Percentiles rank a stretch among this genome's conserved stretches.
These are phyloP conservation scores for Medakamo hakoo DNA, from an alignment of 139 green algal species.

Conservation along the genomic window DNA sequence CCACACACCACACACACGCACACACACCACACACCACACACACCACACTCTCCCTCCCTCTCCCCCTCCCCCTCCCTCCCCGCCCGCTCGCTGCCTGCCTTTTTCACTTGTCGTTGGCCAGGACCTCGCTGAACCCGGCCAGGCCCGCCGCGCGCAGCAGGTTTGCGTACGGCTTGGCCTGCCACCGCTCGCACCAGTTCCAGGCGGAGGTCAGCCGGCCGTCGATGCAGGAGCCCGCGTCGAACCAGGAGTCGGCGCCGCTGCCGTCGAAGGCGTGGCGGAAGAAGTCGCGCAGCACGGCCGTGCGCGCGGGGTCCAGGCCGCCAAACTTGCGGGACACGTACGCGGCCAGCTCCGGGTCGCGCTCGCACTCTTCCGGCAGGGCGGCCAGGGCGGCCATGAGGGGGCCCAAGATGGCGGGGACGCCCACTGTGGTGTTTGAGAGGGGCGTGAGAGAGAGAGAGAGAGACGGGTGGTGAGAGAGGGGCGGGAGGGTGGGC, in stretches of 20 bases:
- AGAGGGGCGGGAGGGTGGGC: no score
- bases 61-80: no score
- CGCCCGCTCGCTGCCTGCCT: no score
- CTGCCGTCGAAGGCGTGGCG: slow-evolving; percentile 81
- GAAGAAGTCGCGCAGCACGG: slow-evolving; percentile 84
- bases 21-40: no score
- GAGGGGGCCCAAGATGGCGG: slow-evolving; percentile 80
- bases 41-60: no score
- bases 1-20: no score
- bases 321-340: slow-evolving; percentile 36
- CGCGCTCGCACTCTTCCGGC: slow-evolving; percentile 41
- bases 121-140: no score
- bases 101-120: no score
- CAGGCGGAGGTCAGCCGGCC: slow-evolving; percentile 78
- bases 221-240: slow-evolving; percentile 82
- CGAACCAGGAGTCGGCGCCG: slow-evolving; percentile 83
- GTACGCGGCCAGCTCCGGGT: slow-evolving; percentile 26
- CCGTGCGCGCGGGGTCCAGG: slow-evolving; percentile 44
- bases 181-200: slow-evolving; percentile 61
- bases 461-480: no score
- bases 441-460: neutral
- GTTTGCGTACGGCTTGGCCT: slow-evolving; percentile 6
- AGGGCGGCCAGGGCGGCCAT: slow-evolving; percentile 70
- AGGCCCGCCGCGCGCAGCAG: neutral
- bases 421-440: slow-evolving; percentile 36